Conservation (phyloP, 495 filamentous ascomycete species). For the Aspergillus biplanus region DNA sequence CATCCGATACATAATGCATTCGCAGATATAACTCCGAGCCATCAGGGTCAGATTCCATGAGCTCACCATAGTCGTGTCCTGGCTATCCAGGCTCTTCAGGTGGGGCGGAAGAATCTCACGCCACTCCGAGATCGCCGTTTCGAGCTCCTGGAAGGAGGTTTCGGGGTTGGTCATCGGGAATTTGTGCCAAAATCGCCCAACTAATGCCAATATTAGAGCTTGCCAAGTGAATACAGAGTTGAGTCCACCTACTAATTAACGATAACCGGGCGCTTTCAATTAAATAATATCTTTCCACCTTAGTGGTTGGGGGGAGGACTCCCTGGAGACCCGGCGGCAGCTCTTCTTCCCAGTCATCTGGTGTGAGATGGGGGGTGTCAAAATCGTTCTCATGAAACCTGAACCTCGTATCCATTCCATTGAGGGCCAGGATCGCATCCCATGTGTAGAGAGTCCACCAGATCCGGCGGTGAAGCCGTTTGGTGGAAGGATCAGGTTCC, state of each 20-base stretch:
- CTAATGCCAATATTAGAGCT: background rate
- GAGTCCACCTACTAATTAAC: background rate
- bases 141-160: background rate
- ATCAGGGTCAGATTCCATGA: background rate
- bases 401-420: slow-evolving; percentile 8
- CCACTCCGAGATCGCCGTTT: background rate
- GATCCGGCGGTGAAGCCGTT: background rate
- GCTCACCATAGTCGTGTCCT: background rate
- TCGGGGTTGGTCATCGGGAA: background rate
- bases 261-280: slow-evolving; percentile 4
- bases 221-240: background rate
- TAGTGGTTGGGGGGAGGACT: background rate
- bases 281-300: background rate
- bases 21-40: slow-evolving; percentile 5
- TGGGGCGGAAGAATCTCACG: background rate
- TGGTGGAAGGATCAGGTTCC: background rate
- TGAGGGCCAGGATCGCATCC: slow-evolving; percentile 7
- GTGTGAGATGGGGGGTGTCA: background rate
- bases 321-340: background rate
- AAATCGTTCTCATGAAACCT: slow-evolving; percentile 3
- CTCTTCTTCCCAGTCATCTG: slow-evolving; percentile 11
- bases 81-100: background rate
- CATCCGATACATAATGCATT: slow-evolving; percentile 8
- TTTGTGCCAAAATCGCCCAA: background rate
- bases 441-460: slow-evolving; percentile 8